These are phyloP conservation scores for Boechera stricta DNA, from an alignment of 345 rosid species.

Conservation along the genomic window DNA sequence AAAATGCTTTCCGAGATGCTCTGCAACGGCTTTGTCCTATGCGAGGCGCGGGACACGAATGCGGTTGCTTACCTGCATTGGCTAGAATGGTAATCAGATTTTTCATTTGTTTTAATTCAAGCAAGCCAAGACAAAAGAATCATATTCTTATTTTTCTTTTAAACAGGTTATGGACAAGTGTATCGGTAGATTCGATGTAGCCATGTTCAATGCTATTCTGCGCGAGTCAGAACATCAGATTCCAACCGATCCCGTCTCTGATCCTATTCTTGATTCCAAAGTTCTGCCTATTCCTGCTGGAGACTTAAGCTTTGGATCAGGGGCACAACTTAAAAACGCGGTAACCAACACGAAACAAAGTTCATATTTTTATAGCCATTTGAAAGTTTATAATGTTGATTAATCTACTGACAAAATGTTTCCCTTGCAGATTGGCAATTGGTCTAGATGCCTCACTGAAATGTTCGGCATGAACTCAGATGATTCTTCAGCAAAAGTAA, in stretches of 20 bases:
- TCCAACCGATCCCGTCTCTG: slow-evolving; percentile 93
- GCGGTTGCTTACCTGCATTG: slow-evolving; percentile 88
- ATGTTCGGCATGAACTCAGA: slow-evolving; percentile 68
- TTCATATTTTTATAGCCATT: not conserved
- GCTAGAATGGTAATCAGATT: slow-evolving; percentile 64
- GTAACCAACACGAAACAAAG: slow-evolving; percentile 49
- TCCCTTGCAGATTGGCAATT: slow-evolving; percentile 77
- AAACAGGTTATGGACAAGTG: slow-evolving; percentile 88
- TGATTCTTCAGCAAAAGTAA: slow-evolving; percentile 52
- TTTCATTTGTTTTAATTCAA: not conserved
- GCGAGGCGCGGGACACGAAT: slow-evolving; percentile 83
- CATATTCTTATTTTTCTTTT: not conserved
- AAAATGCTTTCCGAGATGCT: slow-evolving; percentile 81
- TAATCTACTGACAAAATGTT: not conserved
- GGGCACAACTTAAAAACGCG: slow-evolving; percentile 93
- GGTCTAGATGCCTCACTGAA: slow-evolving; percentile 89
- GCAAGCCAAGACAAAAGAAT: not conserved
- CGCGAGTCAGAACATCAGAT: slow-evolving; percentile 93
- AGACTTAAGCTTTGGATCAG: slow-evolving; percentile 95
- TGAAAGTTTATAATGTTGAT: not conserved
- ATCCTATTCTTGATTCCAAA: slow-evolving; percentile 84
- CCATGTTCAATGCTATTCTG: slow-evolving; percentile 96
- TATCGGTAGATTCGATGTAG: slow-evolving; percentile 82
- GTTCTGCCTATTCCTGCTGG: slow-evolving; percentile 97
- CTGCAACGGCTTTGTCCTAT: slow-evolving; percentile 81